A percentile compares a stretch with the other conserved stretches of the same genome.
Evolutionary conservation across 345 rosid species (phyloP).

Genomic region (Pugionium dolabratum): DNA sequence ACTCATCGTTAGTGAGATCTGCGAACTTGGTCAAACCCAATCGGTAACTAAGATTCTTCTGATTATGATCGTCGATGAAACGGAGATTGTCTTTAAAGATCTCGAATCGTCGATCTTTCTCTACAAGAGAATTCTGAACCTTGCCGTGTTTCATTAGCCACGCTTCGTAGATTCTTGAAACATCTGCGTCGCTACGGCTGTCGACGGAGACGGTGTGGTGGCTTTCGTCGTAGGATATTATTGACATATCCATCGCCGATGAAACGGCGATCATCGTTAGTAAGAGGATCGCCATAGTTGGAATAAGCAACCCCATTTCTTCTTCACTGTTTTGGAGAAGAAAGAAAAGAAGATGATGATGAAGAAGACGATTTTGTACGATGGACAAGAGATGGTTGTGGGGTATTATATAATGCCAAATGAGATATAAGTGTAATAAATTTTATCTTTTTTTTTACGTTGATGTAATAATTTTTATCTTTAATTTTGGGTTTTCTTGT

Average conservation of each 20-base stretch:
- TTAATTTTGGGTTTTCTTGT: conserved; percentile 8
- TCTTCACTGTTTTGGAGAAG: conserved; percentile 14
- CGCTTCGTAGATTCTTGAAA: conserved; percentile 58
- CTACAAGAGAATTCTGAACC: conserved; percentile 63
- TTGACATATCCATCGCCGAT: conserved; percentile 80
- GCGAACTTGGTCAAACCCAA: conserved; percentile 85
- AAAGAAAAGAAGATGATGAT: conserved; percentile 6
- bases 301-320: conserved; percentile 46
- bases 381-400: conserved; percentile 30
- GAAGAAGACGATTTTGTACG: conserved; percentile 17
- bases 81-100: conserved; percentile 80
- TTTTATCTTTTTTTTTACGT: neutral
- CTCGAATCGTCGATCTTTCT: conserved; percentile 71
- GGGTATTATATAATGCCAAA: conserved; percentile 34
- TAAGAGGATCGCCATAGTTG: conserved; percentile 42
- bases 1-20: conserved; percentile 93
- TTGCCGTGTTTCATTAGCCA: conserved; percentile 79
- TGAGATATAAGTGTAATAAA: conserved; percentile 8
- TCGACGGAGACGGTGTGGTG: conserved; percentile 42
- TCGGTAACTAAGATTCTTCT: conserved; percentile 51
- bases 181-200: conserved; percentile 62
- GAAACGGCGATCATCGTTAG: conserved; percentile 46
- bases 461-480: neutral
- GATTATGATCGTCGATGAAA: conserved; percentile 79
- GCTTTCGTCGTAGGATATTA: conserved; percentile 60